phyloP scores from a whole-genome alignment of 2,329 filamentous ascomycete genomes.

The Blastomyces gilchristii region DNA sequence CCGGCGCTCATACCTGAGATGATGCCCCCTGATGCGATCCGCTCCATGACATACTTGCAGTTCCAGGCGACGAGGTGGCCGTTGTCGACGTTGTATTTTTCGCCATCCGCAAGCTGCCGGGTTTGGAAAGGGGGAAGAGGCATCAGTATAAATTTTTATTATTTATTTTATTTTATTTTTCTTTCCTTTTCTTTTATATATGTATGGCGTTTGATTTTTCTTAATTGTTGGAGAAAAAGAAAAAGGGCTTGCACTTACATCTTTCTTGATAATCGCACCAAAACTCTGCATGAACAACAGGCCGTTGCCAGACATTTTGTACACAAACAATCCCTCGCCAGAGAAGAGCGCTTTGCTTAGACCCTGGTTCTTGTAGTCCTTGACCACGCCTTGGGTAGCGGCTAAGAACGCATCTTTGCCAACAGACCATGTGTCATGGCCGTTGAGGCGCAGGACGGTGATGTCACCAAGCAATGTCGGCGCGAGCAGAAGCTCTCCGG shows the following conservation, averaged over 20 bases:
- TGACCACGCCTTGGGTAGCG: conserved; percentile 74
- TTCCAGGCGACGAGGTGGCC: conserved; percentile 96
- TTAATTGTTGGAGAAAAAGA: background rate
- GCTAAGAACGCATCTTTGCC: conserved; percentile 81
- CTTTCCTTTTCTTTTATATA: background rate
- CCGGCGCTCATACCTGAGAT: conserved; percentile 74
- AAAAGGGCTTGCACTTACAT: conserved; percentile 43
- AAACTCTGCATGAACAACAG: conserved; percentile 87
- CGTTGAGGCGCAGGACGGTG: conserved; percentile 63
- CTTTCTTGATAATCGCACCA: conserved; percentile 88
- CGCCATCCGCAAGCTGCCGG: conserved; percentile 45
- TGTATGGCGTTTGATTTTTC: background rate
- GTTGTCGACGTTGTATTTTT: conserved; percentile 88
- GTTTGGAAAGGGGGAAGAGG: background rate
- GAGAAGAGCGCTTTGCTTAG: conserved; percentile 87
- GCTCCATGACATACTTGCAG: conserved; percentile 82
- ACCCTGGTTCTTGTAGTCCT: conserved; percentile 77
- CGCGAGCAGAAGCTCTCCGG: conserved; percentile 78
- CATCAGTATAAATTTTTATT: background rate
- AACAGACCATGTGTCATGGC: conserved; percentile 62
- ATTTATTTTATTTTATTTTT: background rate
- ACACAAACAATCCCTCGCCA: conserved; percentile 84
- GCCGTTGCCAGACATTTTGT: conserved; percentile 71
- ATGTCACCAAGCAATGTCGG: conserved; percentile 76
- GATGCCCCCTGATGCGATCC: conserved; percentile 80